Conservation (phyloP, 2,329 filamentous ascomycete species). For the Bipolaris cookei region DNA sequence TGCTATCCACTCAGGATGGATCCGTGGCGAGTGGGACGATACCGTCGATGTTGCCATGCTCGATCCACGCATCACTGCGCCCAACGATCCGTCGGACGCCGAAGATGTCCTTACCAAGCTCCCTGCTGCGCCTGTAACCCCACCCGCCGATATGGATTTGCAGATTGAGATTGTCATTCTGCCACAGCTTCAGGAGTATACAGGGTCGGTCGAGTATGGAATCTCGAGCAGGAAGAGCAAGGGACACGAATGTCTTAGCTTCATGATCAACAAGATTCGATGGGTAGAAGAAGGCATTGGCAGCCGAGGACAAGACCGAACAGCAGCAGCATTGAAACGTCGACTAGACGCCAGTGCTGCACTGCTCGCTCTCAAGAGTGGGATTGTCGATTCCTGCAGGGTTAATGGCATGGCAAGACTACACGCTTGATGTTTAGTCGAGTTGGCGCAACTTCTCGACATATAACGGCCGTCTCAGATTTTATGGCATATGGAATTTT, state of each 20-base stretch:
- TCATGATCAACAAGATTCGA: conserved; percentile 78
- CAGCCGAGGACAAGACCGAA: conserved; percentile 48
- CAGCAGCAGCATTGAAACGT: conserved; percentile 46
- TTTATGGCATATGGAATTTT: conserved; percentile 20
- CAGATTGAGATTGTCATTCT: conserved; percentile 87
- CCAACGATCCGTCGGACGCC: conserved; percentile 52
- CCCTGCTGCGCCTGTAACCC: conserved; percentile 62
- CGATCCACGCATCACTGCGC: conserved; percentile 59
- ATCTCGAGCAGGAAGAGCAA: conserved; percentile 83
- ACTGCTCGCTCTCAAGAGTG: conserved; percentile 41
- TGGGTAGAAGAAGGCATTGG: conserved; percentile 79
- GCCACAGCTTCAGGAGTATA: conserved; percentile 78
- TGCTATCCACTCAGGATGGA: conserved; percentile 91
- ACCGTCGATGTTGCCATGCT: conserved; percentile 75
- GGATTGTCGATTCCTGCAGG: conserved; percentile 30
- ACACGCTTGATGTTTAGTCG: conserved; percentile 29
- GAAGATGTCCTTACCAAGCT: conserved; percentile 50
- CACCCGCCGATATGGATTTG: conserved; percentile 75
- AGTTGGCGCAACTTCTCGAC: conserved; percentile 11
- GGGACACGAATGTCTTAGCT: conserved; percentile 86
- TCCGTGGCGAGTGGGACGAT: conserved; percentile 84
- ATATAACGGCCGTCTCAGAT: conserved; percentile 22
- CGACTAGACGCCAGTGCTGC: conserved; percentile 47
- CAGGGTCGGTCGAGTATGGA: conserved; percentile 76
- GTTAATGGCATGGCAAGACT: conserved; percentile 39